Base-by-base conservation (phyloP, 306 rosid species). In the Citrullus colocynthis region DNA sequence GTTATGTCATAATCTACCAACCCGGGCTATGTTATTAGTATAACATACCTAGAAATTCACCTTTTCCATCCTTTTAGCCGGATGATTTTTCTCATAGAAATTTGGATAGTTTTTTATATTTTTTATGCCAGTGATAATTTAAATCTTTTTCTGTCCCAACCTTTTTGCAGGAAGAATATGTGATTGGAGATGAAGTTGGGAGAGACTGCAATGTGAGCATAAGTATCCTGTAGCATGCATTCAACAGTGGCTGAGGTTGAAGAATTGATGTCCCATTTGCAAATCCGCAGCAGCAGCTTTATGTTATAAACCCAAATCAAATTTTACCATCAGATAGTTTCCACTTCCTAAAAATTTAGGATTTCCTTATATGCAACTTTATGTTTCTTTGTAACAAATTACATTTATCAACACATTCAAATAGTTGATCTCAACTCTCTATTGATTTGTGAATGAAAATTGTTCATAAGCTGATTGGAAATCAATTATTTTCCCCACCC, bases 211-310 rank as follows among this genome's bases (percentile, higher is more conserved):
- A 56, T 96, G 99, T 41, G 90, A 88, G 83, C 99, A 96, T 73
- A 82, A 79, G 63, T 93, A 85, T 87, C 99, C 93, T 77, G 66
- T 39, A 34, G 85, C 6, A 30, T 96, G 99, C 83, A 76, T 93
- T 85, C 92, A 88, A 76, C 94, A 92, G 45, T 96, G 99, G 99
- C 82, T 96, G 77, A 85, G 88, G 83, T 75, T 88, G 37, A 96
- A 96, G 96, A 96, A 91, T 78, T 96, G 99, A 98, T 96, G 99
- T 83, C 99, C 99, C 30, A 85, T 93, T 80, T 96, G 99, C 88
- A 96, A 93, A 89, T 90, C 94, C 39, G 78, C 93, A 2, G 88
- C 81, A 51, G 75, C 17, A 69, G 56, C 58, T 15, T 28, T 44
- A 5, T 69, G 76, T 11, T 24, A 45, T 44, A 69, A 21, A 42